These are phyloP conservation scores for Comarum palustre DNA, from an alignment of 306 rosid species.

Conservation along the genomic window DNA sequence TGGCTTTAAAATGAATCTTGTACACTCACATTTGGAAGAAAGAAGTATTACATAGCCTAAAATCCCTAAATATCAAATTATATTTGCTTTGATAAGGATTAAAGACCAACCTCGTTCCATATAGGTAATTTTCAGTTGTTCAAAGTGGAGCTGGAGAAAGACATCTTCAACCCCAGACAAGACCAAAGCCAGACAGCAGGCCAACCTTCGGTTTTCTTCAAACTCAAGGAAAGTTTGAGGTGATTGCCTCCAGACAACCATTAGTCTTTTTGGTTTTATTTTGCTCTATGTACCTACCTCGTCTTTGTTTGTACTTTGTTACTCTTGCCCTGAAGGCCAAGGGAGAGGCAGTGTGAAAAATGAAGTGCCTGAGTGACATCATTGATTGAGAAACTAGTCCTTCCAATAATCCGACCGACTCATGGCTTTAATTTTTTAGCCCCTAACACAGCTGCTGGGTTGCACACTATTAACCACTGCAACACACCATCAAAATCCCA, in stretches of 20 bases:
- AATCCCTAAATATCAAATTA: neutral
- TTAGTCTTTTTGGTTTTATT: neutral
- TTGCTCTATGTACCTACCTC: neutral
- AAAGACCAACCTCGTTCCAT: constrained; percentile 70
- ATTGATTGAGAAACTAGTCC: neutral
- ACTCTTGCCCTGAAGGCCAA: neutral
- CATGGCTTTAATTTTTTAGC: neutral
- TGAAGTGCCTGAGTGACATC: neutral
- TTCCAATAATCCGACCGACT: neutral
- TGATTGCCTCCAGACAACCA: neutral
- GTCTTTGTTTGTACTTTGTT: neutral
- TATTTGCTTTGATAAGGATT: neutral
- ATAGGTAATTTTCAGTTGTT: constrained; percentile 58
- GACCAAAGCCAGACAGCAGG: constrained; percentile 1
- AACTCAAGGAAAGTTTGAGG: constrained; percentile 34
- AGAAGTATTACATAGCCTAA: neutral
- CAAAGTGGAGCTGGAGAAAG: constrained; percentile 71
- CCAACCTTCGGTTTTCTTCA: constrained; percentile 36
- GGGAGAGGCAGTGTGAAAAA: neutral
- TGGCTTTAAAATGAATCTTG: neutral
- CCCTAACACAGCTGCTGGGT: neutral
- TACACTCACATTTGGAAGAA: neutral
- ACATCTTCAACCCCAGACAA: constrained; percentile 24
- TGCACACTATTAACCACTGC: neutral
- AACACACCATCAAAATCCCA: neutral